Percentiles rank a stretch among this genome's conserved stretches.
Evolutionary conservation across 2,329 filamentous ascomycete genomes (phyloP).

Genomic region (Dactylonectria macrodidyma): DNA sequence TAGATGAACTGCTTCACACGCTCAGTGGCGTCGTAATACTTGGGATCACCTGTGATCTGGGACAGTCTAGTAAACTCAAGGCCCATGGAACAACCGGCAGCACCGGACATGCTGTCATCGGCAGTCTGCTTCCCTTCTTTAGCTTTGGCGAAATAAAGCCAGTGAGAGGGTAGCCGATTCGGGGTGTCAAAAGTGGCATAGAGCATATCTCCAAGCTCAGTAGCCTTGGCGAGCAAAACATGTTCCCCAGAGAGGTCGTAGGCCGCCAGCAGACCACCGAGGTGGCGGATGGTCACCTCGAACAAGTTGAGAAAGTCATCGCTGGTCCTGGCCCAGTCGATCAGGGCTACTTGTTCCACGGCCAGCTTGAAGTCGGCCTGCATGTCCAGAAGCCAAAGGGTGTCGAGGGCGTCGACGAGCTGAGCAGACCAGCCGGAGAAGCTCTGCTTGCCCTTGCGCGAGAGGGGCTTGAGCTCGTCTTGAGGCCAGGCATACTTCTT

Average conservation of each 20-base stretch:
- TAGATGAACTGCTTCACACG: slow-evolving; percentile 80
- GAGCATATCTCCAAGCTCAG: slow-evolving; percentile 68
- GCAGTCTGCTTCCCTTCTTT: slow-evolving; percentile 56
- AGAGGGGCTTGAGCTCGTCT: slow-evolving; percentile 69
- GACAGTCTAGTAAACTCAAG: slow-evolving; percentile 83
- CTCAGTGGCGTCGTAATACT: slow-evolving; percentile 83
- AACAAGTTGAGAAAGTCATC: slow-evolving; percentile 69
- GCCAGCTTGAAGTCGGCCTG: slow-evolving; percentile 69
- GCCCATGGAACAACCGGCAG: slow-evolving; percentile 75
- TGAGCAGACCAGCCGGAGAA: slow-evolving; percentile 72
- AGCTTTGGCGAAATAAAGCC: slow-evolving; percentile 60
- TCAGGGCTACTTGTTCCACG: slow-evolving; percentile 61
- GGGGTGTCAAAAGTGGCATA: slow-evolving; percentile 69
- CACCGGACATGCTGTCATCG: slow-evolving; percentile 57
- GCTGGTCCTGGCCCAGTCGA: slow-evolving; percentile 68
- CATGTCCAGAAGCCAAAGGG: slow-evolving; percentile 72
- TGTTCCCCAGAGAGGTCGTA: slow-evolving; percentile 66
- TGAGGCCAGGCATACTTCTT: slow-evolving; percentile 69
- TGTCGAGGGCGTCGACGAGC: slow-evolving; percentile 72
- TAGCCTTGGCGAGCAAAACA: slow-evolving; percentile 64
- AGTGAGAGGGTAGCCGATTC: slow-evolving; percentile 65
- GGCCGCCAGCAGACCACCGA: slow-evolving; percentile 67
- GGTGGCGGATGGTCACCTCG: slow-evolving; percentile 72
- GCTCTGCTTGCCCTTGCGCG: slow-evolving; percentile 60
- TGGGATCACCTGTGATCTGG: slow-evolving; percentile 79